Conservation (phyloP, 305 asterid species). For the Fraxinus ornus region DNA sequence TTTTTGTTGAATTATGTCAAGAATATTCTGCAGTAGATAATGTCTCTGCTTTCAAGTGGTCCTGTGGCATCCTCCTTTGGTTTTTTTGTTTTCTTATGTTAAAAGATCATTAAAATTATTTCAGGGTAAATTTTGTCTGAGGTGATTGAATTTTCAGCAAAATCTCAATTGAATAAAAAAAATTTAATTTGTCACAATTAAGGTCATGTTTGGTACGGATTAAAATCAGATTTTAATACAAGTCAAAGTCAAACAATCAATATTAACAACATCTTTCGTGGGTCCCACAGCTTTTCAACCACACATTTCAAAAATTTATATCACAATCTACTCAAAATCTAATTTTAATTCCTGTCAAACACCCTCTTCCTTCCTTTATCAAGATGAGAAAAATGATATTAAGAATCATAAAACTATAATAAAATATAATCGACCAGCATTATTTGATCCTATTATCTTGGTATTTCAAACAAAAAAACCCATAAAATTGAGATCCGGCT, state of each 20-base stretch:
- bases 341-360: too few species aligned
- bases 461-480: background rate
- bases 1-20: background rate
- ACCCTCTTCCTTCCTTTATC: background rate
- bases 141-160: background rate
- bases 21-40: background rate
- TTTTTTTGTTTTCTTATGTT: background rate
- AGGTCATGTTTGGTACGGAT: background rate
- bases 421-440: background rate
- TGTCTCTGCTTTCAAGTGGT: background rate
- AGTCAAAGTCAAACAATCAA: too few species aligned
- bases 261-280: too few species aligned
- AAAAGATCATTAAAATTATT: background rate
- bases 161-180: background rate
- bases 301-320: too few species aligned
- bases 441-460: background rate
- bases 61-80: conserved; percentile 4
- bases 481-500: background rate
- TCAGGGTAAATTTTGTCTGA: background rate
- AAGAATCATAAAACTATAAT: background rate
- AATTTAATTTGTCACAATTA: background rate
- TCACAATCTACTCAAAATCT: too few species aligned
- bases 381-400: background rate
- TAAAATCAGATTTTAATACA: too few species aligned
- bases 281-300: too few species aligned